A percentile compares a stretch with the other conserved stretches of the same genome.
Evolutionary conservation across 1,284 basidiomycete species (phyloP).

Genomic region (Earliella scabrosa): DNA sequence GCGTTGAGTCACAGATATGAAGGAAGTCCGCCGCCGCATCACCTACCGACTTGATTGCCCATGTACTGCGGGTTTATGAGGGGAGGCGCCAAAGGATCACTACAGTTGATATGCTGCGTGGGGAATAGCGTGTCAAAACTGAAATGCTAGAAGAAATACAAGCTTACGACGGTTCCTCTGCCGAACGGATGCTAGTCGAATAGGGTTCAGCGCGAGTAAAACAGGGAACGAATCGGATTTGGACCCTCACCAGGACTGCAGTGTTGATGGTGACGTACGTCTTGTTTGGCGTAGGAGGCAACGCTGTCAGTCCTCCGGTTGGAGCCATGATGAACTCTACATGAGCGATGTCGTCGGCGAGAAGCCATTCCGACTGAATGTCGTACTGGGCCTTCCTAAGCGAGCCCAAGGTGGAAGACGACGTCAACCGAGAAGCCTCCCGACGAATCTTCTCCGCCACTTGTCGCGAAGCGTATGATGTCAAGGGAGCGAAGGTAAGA

Average conservation of each 20-base stretch:
- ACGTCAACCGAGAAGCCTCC: neutral
- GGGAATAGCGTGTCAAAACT: neutral
- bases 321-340: slow-evolving; percentile 12
- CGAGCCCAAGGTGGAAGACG: neutral
- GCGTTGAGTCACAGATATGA: neutral
- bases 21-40: neutral
- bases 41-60: slow-evolving; percentile 7
- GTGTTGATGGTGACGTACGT: slow-evolving; percentile 5
- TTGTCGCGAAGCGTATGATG: neutral
- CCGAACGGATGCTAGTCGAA: neutral
- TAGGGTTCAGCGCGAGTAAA: neutral
- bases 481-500: neutral
- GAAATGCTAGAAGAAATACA: neutral
- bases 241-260: slow-evolving; percentile 1
- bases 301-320: neutral
- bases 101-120: slow-evolving; percentile 11
- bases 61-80: slow-evolving; percentile 5
- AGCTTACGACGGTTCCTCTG: slow-evolving; percentile 5
- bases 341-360: neutral
- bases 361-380: slow-evolving; percentile 9
- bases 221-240: neutral
- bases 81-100: neutral
- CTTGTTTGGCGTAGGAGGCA: neutral
- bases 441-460: neutral
- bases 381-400: slow-evolving; percentile 8